phyloP scores from a whole-genome alignment of 2,329 filamentous ascomycete species.

The Talaromyces sp. region DNA sequence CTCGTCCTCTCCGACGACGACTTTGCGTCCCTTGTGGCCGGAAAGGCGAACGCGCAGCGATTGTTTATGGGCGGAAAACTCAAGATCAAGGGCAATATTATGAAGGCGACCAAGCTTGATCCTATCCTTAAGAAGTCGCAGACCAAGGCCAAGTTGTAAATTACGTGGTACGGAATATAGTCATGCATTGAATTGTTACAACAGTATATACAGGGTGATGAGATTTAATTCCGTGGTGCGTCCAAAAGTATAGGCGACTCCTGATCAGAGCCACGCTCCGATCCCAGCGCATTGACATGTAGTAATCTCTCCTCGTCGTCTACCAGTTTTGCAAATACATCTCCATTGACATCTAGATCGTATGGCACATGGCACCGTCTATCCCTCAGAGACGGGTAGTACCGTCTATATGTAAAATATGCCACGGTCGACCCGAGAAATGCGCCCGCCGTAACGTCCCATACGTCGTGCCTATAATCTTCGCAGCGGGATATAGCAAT shows the following conservation, averaged over 20 bases:
- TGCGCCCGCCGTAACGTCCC: slow-evolving; percentile 57
- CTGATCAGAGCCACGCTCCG: background rate
- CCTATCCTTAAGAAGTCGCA: slow-evolving; percentile 86
- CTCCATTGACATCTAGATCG: slow-evolving; percentile 19
- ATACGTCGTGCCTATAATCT: slow-evolving; percentile 63
- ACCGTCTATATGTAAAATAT: slow-evolving; percentile 58
- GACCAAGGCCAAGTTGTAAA: slow-evolving; percentile 76
- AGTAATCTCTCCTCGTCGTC: slow-evolving; percentile 32
- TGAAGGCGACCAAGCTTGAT: slow-evolving; percentile 97
- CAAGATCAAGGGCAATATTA: slow-evolving; percentile 96
- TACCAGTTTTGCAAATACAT: slow-evolving; percentile 27
- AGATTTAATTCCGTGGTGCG: background rate
- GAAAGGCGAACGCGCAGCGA: slow-evolving; percentile 90
- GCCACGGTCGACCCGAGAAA: slow-evolving; percentile 54
- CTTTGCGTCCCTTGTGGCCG: slow-evolving; percentile 76
- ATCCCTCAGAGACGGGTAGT: slow-evolving; percentile 55
- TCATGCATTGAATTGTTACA: background rate
- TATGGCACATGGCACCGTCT: slow-evolving; percentile 53
- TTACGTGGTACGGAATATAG: slow-evolving; percentile 1
- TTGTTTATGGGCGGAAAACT: slow-evolving; percentile 98
- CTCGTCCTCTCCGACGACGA: slow-evolving; percentile 78
- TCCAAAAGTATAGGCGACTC: slow-evolving; percentile 8
- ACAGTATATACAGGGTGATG: background rate
- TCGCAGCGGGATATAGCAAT: slow-evolving; percentile 61
- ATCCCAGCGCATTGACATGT: background rate